Evolutionary conservation across 805 yeast species (phyloP), one percentile per base, ranked within the genome.

Genomic region (Starmerella davenportii): DNA sequence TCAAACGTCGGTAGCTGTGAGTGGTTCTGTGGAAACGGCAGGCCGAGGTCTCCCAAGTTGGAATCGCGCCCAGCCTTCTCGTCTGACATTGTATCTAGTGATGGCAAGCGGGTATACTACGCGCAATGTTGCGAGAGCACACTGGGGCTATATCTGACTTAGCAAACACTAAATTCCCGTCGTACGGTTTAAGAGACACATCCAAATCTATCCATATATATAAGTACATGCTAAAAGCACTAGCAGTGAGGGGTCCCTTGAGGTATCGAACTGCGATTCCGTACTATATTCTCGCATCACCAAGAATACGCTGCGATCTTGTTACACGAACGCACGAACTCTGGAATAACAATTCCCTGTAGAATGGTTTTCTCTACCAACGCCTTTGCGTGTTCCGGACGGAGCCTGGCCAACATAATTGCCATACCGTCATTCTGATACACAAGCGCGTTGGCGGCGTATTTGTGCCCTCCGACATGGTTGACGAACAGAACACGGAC

Each of bases 401-500:
- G 65, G 39, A 92, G 76, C 43, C 87, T 67, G 1, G 93, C 98
- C 53, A 81, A 62, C 95, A 95, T 84, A 21, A 84, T 69, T 41
- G 76, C 74, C 47, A 79, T 79, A 4, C 90, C 92, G 9, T 70
- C 60, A 45, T 68, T 73, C 46, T 74, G 60, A 53, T 82, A 84
- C 14, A 87, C 70, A 37, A 82, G 66, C 3, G 81, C 79, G 55
- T 87, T 87, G 2, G 95, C 95, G 1, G 90, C 82, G 58, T 65
- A 90, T 57, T 90, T 90, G 59, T 87, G 98, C 4, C 96, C 96
- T 5, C 98, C 98, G 21, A 87, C 79, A 56, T 87, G 98, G 51
- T 80, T 84, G 23, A 79, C 69, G 49, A 56, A 84, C 2, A 68
- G 63, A 2, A 84, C 81, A 4, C 63, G 61, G 1, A 77, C 80